A percentile compares a stretch with the other conserved stretches of the same genome.
Conservation (phyloP, 1,284 basidiomycete species). For the Ganoderma boninense region DNA sequence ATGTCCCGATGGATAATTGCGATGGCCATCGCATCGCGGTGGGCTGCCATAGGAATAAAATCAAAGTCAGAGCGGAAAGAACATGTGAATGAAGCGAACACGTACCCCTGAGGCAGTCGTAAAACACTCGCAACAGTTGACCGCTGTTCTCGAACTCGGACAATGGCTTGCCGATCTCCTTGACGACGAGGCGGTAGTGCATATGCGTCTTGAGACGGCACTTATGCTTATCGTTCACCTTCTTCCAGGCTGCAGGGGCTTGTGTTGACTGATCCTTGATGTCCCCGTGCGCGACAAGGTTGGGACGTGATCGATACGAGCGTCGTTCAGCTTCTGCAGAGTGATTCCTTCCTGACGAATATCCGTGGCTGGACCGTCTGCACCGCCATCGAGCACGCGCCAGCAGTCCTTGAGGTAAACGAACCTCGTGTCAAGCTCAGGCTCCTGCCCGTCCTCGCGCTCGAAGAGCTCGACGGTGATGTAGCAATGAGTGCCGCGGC, state of each 20-base stretch:
- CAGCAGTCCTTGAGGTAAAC: constrained; percentile 25
- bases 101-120: constrained; percentile 6
- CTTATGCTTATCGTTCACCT: not conserved
- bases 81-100: not conserved
- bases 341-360: constrained; percentile 18
- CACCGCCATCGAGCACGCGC: constrained; percentile 9
- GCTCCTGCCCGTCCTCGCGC: not conserved
- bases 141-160: constrained; percentile 5
- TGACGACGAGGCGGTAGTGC: constrained; percentile 26
- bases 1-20: constrained; percentile 20
- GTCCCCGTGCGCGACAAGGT: constrained; percentile 24
- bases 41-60: not conserved
- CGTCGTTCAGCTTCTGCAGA: constrained; percentile 23
- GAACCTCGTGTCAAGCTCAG: constrained; percentile 7
- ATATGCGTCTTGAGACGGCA: constrained; percentile 17
- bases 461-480: constrained; percentile 10
- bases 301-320: constrained; percentile 29
- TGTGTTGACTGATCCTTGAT: constrained; percentile 10
- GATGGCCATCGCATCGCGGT: constrained; percentile 6
- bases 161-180: constrained; percentile 24
- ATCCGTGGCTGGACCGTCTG: not conserved
- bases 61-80: too few relatives aligned
- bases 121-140: not conserved
- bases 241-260: not conserved
- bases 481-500: constrained; percentile 28